Conservation (phyloP, 371 early-diverging fungal genomes). For the Rhizopus arrhizus region DNA sequence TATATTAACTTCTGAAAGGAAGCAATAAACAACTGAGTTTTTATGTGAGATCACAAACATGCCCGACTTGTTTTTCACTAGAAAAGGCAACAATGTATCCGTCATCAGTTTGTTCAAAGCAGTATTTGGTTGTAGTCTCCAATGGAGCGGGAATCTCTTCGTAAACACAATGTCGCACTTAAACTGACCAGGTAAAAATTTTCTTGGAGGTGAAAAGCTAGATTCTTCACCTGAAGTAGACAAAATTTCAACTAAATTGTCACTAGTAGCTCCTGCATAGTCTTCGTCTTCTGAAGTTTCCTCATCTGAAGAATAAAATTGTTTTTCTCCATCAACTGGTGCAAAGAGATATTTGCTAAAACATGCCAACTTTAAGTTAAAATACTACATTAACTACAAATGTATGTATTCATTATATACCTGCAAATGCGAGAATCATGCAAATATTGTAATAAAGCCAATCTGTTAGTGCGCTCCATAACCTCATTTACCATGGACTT, state of each 20-base stretch:
- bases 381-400: constrained; percentile 23
- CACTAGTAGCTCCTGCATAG: constrained; percentile 34
- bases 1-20: constrained; percentile 53
- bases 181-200: constrained; percentile 68
- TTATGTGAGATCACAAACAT: constrained; percentile 70
- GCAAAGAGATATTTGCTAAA: constrained; percentile 66
- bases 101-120: constrained; percentile 65
- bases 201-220: constrained; percentile 38
- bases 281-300: constrained; percentile 53
- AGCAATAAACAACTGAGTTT: constrained; percentile 63
- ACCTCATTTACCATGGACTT: constrained; percentile 62
- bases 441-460: constrained; percentile 65
- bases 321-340: constrained; percentile 42
- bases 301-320: constrained; percentile 38
- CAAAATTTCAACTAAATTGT: constrained; percentile 47
- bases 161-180: constrained; percentile 69
- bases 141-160: constrained; percentile 71
- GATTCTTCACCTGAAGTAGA: constrained; percentile 51
- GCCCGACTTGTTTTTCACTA: constrained; percentile 74
- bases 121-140: constrained; percentile 70
- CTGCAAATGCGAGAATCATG: constrained; percentile 71
- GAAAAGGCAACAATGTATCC: constrained; percentile 59
- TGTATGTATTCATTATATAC: constrained; percentile 28
- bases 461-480: constrained; percentile 69
- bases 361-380: neutral